Evolutionary conservation across 306 rosid species (phyloP), one percentile per base, ranked within the genome.

Genomic region (Rosa rugosa): DNA sequence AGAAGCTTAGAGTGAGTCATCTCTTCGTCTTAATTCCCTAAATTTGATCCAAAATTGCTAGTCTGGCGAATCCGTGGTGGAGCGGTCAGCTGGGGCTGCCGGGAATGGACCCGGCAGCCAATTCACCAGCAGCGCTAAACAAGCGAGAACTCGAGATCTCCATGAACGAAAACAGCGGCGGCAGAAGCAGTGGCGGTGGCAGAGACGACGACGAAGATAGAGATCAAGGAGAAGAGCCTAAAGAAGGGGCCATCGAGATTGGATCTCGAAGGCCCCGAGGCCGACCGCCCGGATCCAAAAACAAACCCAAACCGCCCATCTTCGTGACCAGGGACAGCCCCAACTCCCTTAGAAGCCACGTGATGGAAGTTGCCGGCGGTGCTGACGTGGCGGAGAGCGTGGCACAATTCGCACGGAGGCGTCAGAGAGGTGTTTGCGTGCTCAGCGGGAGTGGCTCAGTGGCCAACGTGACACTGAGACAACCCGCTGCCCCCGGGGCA

Each of bases 31-130:
- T 27, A 18, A 18, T 44, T 75, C 62, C 49, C 36, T 12, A 3
- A 63, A 46, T 63, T 63, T 46, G 57, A 73, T 66, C 49, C 4
- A 73, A 6, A 73, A 80, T 44, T 49, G 75, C 84, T 84, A 83
- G 6, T 80, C 90, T 95, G 99, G 97, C 99, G 77, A 95, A 91
- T 78, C 99, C 98, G 56, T 95, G 99, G 99, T 95, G 99, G 99
- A 84, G 91, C 11, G 82, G 83, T 41, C 95, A 86, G 84, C 91
- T 89, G 68, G 97, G 97, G 85, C 78, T 91, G 82, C 84, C 90
- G 77, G 98, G 92, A 18, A 84, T 90, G 71, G 99, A 91, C 87
- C 89, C 85, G 78, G 90, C 86, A 25, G 84, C 83, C 82, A 88
- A 90, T 78, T 88, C 99, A 14, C 80, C 94, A 2, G 54, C 49